Base-by-base conservation (phyloP, 495 filamentous ascomycete genomes). In the Penicillium dipodomyicola region DNA sequence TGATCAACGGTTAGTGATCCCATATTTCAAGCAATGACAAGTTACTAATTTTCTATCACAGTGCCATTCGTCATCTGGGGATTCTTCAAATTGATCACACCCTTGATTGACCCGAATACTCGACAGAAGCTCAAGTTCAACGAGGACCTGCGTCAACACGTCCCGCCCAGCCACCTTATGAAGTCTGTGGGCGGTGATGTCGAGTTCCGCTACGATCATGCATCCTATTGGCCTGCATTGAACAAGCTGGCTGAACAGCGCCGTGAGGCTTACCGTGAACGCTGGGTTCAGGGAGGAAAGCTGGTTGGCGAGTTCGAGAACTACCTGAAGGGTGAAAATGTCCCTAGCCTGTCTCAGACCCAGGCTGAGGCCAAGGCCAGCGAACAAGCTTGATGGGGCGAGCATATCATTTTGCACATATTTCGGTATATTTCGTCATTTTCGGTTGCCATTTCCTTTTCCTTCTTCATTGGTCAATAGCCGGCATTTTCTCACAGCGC, bases 41-140 rank as follows among this genome's bases (percentile, higher is more conserved):
- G 1, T 58, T 30, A 30, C 62, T 58, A 27, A 57, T 45, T 7
- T 40, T 42, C 7, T 14, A 35, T 32, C 47, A 11, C 61, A 92
- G 89, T 96, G 48, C 94, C 93, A 12, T 96, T 89, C 83, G 76
- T 92, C 49, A 87, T 97, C 50, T 84, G 79, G 70, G 87, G 84
- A 23, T 98, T 98, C 80, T 95, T 96, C 81, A 96, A 95, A 73
- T 72, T 96, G 56, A 92, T 98, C 73, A 89, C 84, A 19, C 92
- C 93, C 27, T 97, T 97, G 71, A 96, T 98, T 69, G 94, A 98
- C 73, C 94, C 94, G 9, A 58, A 87, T 57, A 98, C 94, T 15
- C 84, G 86, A 15, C 83, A 94, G 60, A 98, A 98, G 78, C 82
- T 98, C 65, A 91, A 89, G 67, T 97, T 96, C 79, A 96, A 96